Evolutionary conservation across 495 filamentous ascomycete genomes (phyloP), one percentile per base, ranked within the genome.

Genomic region (Neurospora sp.): DNA sequence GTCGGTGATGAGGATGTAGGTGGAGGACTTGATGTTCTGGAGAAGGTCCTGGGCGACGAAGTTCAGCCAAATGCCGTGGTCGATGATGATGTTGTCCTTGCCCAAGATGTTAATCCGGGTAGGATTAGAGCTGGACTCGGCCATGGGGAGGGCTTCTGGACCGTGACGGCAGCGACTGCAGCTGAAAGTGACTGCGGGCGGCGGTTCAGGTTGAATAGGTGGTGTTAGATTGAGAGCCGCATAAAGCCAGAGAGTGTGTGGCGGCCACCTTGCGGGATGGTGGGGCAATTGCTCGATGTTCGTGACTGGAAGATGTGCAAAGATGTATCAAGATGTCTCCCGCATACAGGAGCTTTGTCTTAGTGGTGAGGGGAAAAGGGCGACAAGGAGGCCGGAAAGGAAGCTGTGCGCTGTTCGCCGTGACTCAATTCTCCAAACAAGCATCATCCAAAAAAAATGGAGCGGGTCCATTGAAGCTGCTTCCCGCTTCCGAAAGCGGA

Each of bases 1-100:
- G 82, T 99, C 96, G 77, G 96, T 98, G 77, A 99, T 91, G 61
- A 99, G 90, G 65, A 98, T 92, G 81, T 98, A 99, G 73, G 94
- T 98, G 37, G 93, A 95, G 31, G 94, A 95, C 53, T 87, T 82
- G 73, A 96, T 82, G 78, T 89, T 91, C 39, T 86, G 84, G 76
- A 98, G 85, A 53, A 99, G 86, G 82, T 98, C 96, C 77, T 91
- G 82, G 69, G 89, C 89, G 76, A 98, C 89, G 80, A 90, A 95
- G 75, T 86, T 86, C 74, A 90, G 89, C 92, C 94, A 98, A 73
- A 99, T 89, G 72, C 92, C 92, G 80, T 97, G 95, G 77, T 97
- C 94, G 80, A 97, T 90, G 78, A 97, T 86, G 76, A 97, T 97
- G 81, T 90, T 89, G 74, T 97, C 94, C 68, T 82, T 84, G 70